A percentile compares a stretch with the other conserved stretches of the same genome.
phyloP scores from a whole-genome alignment of 129 eudicot species.

The Artemisia annua region DNA sequence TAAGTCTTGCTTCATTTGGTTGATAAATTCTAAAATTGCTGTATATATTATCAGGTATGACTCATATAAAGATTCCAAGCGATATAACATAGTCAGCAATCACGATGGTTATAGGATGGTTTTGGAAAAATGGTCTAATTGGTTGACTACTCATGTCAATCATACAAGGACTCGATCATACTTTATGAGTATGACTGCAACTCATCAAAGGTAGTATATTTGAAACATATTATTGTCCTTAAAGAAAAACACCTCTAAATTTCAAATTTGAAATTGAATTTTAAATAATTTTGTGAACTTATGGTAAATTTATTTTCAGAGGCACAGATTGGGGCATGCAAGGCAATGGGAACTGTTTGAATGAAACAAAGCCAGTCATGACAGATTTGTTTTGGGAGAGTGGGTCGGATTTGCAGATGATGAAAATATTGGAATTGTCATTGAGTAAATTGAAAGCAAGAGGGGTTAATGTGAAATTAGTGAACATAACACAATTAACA shows the following conservation, averaged over 20 bases:
- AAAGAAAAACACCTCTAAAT: background rate
- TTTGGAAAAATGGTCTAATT: slow-evolving; percentile 66
- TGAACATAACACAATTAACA: slow-evolving; percentile 50
- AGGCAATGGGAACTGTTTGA: slow-evolving; percentile 30
- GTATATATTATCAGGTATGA: slow-evolving; percentile 21
- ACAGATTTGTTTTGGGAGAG: slow-evolving; percentile 38
- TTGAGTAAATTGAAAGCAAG: slow-evolving; percentile 32
- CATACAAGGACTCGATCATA: slow-evolving; percentile 51
- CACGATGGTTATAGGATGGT: slow-evolving; percentile 54
- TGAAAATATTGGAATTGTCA: slow-evolving; percentile 33
- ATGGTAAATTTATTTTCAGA: slow-evolving; percentile 1
- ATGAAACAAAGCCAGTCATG: slow-evolving; percentile 44
- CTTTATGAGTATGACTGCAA: slow-evolving; percentile 74
- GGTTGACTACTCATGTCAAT: slow-evolving; percentile 55
- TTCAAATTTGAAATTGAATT: background rate
- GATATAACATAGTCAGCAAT: slow-evolving; percentile 46
- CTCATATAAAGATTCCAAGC: slow-evolving; percentile 26
- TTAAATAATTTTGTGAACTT: background rate
- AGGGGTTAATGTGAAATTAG: slow-evolving; percentile 41
- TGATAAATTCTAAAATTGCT: background rate
- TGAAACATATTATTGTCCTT: background rate
- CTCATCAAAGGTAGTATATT: slow-evolving; percentile 30
- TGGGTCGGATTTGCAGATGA: slow-evolving; percentile 38
- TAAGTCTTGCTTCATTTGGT: background rate
- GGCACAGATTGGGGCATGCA: slow-evolving; percentile 44